A percentile compares a stretch with the other conserved stretches of the same genome.
Evolutionary conservation across 2,329 filamentous ascomycete species (phyloP).

Genomic region (Hymenotorrendiella dingleyae): DNA sequence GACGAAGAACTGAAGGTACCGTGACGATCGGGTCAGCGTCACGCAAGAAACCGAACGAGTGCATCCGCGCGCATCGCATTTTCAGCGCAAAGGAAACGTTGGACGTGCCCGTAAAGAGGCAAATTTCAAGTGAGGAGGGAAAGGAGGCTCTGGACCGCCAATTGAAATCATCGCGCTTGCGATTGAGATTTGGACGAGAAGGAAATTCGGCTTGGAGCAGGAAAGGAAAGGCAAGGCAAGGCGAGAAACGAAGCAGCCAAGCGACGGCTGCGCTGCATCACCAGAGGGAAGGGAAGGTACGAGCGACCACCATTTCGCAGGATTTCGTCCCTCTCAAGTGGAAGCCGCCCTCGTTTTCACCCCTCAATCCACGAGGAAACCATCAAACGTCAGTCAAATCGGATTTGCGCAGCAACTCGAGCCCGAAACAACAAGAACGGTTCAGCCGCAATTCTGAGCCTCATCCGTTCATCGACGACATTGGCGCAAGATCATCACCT

Average conservation of each 20-base stretch:
- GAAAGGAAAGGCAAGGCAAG: background rate
- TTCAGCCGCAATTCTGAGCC: too few species aligned
- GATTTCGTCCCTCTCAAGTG: too few species aligned
- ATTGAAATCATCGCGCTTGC: background rate
- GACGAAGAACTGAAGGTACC: background rate
- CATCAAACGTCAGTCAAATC: too few species aligned
- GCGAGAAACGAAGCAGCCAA: background rate
- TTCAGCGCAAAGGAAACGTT: background rate
- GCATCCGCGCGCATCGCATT: background rate
- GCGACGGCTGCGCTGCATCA: background rate
- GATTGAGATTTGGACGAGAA: background rate
- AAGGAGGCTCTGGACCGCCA: background rate
- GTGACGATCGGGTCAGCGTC: constrained; percentile 5
- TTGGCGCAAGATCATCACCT: constrained; percentile 2
- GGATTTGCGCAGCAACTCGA: too few species aligned
- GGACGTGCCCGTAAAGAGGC: background rate
- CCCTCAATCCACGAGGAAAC: too few species aligned
- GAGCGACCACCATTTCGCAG: too few species aligned
- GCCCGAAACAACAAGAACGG: background rate
- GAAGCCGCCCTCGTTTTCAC: too few species aligned
- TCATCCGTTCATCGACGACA: too few species aligned
- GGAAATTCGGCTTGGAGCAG: background rate
- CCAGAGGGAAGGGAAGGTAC: too few species aligned
- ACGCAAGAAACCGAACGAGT: background rate
- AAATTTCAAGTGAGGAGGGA: background rate